A percentile compares a stretch with the other conserved stretches of the same genome.
phyloP scores from a whole-genome alignment of 2,329 filamentous ascomycete species.

The Waltergamsia citrina region DNA sequence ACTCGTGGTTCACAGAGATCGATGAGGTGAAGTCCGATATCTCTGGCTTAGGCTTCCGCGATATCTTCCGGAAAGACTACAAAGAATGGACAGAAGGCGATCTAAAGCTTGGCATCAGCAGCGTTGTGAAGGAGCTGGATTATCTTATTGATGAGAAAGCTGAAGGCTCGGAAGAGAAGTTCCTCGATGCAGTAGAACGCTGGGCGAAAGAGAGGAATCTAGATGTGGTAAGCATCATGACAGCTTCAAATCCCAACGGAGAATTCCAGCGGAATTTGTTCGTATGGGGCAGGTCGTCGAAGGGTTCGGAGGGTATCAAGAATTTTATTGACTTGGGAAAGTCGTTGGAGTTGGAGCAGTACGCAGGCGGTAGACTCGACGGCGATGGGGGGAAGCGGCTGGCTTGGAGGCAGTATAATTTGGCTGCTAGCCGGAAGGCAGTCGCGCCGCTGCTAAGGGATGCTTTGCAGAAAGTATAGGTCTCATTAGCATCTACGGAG shows the following conservation, averaged over 20 bases:
- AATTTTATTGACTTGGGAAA: slow-evolving; percentile 39
- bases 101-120: slow-evolving; percentile 56
- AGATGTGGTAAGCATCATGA: slow-evolving; percentile 62
- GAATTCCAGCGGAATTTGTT: slow-evolving; percentile 58
- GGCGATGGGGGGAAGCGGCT: slow-evolving; percentile 37
- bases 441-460: slow-evolving; percentile 58
- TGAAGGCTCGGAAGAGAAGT: slow-evolving; percentile 24
- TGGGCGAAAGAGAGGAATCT: slow-evolving; percentile 50
- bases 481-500: too few species aligned
- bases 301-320: slow-evolving; percentile 36
- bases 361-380: slow-evolving; percentile 38
- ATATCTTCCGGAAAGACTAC: slow-evolving; percentile 74
- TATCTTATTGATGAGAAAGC: slow-evolving; percentile 48
- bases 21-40: slow-evolving; percentile 60
- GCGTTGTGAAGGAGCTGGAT: slow-evolving; percentile 51
- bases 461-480: slow-evolving; percentile 16
- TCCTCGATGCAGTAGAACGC: slow-evolving; percentile 36
- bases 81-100: slow-evolving; percentile 61
- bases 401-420: slow-evolving; percentile 57
- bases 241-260: slow-evolving; percentile 45
- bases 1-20: slow-evolving; percentile 49
- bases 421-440: slow-evolving; percentile 57
- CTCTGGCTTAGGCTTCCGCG: slow-evolving; percentile 46
- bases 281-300: slow-evolving; percentile 49
- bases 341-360: slow-evolving; percentile 46